Base-by-base conservation (phyloP, 1,284 basidiomycete species). In the Testicularia cyperi region DNA sequence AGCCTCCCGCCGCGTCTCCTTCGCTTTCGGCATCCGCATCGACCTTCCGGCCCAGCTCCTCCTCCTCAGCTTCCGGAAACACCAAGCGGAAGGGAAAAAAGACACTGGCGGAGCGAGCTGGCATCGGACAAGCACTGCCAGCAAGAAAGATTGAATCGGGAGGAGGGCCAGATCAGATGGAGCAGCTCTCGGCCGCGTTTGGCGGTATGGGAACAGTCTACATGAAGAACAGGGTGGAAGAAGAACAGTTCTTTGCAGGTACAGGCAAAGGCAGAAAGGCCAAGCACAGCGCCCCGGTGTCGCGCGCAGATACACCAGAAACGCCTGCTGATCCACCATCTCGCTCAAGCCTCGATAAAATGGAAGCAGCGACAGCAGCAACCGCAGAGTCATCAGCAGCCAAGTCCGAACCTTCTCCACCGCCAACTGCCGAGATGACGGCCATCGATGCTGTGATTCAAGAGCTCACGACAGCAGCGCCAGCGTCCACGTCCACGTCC, bases 121-220 rank as follows among this genome's bases (percentile, higher is more conserved):
- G 53, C 2, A 46, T 56, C 7, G 58, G 53, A 5, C 47, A 63
- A 28, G 31, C 44, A 18, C 38, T 57, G 14, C 28, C 44, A n/a
- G 48, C 53, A 10, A 40, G 58, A 14, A 43, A 49, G 43, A 15
- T 57, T 8, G 38, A 53, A 5, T 27, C 42, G 22, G 23, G 26
- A 1, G 38, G 35, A 0, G 12, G 37, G 16, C 41, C 35, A 18
- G 42, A 41, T 4, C 49, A 52, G 29, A 48, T 63, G 58, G 41
- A 42, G 1, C 52, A 44, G 31, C 36, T 64, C 5, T 24, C 48
- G 9, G 48, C 52, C 15, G 54, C 54, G 1, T 64, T 64, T 27
- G 60, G 60, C 13, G 49, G 54, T 5, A 57, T 53, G 45, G 60
- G 60, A 0, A 57, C 60, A 0, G 54, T 58, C 2, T 64, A 64